Percentiles rank a stretch among this genome's conserved stretches.
These are phyloP conservation scores for Neonectria faginata DNA, from an alignment of 2,329 filamentous ascomycete species.

Conservation along the genomic window DNA sequence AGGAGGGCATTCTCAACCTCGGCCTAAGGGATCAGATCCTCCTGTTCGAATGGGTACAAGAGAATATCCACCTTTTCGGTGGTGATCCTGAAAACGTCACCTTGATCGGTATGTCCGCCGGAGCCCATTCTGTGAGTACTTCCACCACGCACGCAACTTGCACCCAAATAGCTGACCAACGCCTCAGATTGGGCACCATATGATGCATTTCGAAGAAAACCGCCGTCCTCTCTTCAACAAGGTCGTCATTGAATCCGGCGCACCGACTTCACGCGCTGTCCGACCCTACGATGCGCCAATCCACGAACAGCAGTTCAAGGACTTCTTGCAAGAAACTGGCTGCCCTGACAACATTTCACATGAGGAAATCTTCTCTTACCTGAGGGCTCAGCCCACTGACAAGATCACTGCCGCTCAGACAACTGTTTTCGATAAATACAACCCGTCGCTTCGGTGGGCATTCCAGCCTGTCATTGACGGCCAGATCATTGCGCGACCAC, in stretches of 20 bases:
- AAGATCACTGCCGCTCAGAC: slow-evolving; percentile 53
- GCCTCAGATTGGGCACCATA: slow-evolving; percentile 70
- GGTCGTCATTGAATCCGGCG: slow-evolving; percentile 68
- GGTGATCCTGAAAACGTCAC: slow-evolving; percentile 62
- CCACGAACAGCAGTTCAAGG: slow-evolving; percentile 67
- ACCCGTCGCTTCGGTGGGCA: slow-evolving; percentile 64
- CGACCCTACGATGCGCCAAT: slow-evolving; percentile 66
- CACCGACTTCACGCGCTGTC: slow-evolving; percentile 65
- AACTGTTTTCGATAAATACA: slow-evolving; percentile 59
- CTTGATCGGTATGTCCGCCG: slow-evolving; percentile 54
- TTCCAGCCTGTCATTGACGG: slow-evolving; percentile 76
- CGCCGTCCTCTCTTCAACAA: slow-evolving; percentile 62
- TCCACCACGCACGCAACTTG: not conserved
- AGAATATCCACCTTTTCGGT: slow-evolving; percentile 65
- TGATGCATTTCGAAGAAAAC: slow-evolving; percentile 61
- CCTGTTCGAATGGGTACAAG: slow-evolving; percentile 65
- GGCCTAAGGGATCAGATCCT: slow-evolving; percentile 66
- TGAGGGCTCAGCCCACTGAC: slow-evolving; percentile 56
- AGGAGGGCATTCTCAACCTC: slow-evolving; percentile 65
- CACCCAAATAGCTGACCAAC: not conserved
- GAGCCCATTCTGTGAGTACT: slow-evolving; percentile 60
- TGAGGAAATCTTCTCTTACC: slow-evolving; percentile 56
- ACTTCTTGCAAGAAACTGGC: slow-evolving; percentile 34
- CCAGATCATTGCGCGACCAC: slow-evolving; percentile 67
- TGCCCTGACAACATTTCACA: slow-evolving; percentile 32